Evolutionary conservation across 805 yeast species (phyloP), one percentile per base, ranked within the genome.

Genomic region (Wickerhamiella alocasiicola): DNA sequence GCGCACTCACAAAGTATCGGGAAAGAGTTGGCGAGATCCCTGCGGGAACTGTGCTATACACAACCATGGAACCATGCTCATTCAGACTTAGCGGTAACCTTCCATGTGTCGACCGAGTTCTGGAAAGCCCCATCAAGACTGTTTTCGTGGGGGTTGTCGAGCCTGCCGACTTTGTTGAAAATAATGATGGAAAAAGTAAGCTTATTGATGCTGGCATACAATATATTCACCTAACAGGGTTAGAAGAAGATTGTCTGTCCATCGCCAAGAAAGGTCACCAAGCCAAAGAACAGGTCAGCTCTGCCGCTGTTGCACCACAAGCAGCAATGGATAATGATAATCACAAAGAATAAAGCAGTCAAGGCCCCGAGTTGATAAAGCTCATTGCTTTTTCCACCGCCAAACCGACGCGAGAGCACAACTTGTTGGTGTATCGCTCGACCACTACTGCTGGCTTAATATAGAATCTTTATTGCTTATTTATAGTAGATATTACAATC

Each of bases 51-150:
- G 82, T 81, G 28, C 59, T 91, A 9, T 91, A 82, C 58, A 88
- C 97, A 0, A 84, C 96, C 0, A 91, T 91, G 97, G 98, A 91
- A 55, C 98, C 98, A 1, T 91, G 98, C 56, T 77, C 94, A 5
- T 71, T 72, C 43, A 67, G 98, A 41, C 63, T 88, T 25, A 84
- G 95, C 55, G 97, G 97, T 0, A 87, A 88, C 49, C 52, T 67
- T 39, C 95, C 98, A 0, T 91, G 98, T 60, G 76, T 75, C 2
- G 85, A 85, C 46, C 68, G 97, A 21, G 75, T 91, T 5, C 53
- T 87, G 37, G 67, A 62, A 3, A 57, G 74, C 0, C 65, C 62
- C 1, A 78, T 88, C 45, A 67, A 65, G 16, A 74, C 91, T 0
- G 87, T 87, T 19, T 84, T 80, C 62, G 95, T 88, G 4, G 98